Percentiles rank a stretch among this genome's conserved stretches.
phyloP scores from a whole-genome alignment of 805 yeast genomes.

The Sugiyamaella marilandica region DNA sequence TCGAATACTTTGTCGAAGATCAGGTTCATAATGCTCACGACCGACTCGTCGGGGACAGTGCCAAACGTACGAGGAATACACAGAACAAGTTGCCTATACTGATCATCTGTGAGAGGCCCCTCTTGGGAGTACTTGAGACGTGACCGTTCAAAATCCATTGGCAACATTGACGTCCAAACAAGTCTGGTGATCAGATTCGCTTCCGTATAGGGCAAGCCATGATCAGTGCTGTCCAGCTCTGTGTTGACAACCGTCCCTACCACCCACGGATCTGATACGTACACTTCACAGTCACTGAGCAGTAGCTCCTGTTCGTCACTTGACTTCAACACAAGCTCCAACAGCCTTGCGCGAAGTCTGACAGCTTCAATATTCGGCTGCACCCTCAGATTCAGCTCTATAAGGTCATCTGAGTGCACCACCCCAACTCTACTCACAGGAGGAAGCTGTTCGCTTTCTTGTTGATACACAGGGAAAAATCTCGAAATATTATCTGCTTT shows the following conservation, averaged over 20 bases:
- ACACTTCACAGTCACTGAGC: constrained; percentile 2
- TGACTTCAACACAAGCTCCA: neutral
- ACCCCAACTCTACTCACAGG: neutral
- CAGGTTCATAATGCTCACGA: neutral
- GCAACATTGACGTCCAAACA: neutral
- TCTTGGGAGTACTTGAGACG: neutral
- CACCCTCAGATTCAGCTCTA: neutral
- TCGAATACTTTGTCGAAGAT: neutral
- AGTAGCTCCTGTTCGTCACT: neutral
- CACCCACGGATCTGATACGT: constrained; percentile 2
- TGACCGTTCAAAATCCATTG: neutral
- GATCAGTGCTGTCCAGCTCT: neutral
- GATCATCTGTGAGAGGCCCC: neutral
- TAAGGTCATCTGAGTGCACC: neutral
- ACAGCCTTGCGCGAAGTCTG: neutral
- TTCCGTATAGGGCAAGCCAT: neutral
- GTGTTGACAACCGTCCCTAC: neutral
- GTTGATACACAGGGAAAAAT: neutral
- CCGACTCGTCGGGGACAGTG: neutral
- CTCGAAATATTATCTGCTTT: neutral
- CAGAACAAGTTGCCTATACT: neutral
- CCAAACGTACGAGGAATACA: neutral
- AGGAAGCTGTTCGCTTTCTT: neutral
- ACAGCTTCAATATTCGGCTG: neutral
- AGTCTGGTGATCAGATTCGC: neutral